A percentile compares a stretch with the other conserved stretches of the same genome.
Evolutionary conservation across 768 basidiomycete species (phyloP).

Genomic region (Termitomyces bulborhizus): DNA sequence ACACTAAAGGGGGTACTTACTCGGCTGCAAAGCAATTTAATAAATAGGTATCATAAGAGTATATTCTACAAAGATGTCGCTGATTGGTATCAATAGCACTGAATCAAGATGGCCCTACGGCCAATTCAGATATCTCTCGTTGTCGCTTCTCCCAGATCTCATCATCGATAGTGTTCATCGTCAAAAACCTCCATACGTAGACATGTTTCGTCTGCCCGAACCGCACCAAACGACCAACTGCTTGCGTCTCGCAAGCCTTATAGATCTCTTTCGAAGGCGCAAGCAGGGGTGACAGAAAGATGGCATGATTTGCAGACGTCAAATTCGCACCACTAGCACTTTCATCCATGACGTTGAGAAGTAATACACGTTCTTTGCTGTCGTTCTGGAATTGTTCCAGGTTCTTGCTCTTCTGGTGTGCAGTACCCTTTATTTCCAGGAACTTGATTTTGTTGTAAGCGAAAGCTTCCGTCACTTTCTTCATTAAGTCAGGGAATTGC

Average conservation of each 20-base stretch:
- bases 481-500: conserved; percentile 93
- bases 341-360: conserved; percentile 92
- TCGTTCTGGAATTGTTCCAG: conserved; percentile 83
- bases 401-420: conserved; percentile 72
- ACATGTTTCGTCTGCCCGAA: conserved; percentile 82
- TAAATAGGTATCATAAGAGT: neutral
- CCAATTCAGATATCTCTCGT: conserved; percentile 16
- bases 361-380: conserved; percentile 69
- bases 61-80: conserved; percentile 1
- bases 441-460: conserved; percentile 63
- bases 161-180: conserved; percentile 83
- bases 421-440: conserved; percentile 77
- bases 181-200: conserved; percentile 77
- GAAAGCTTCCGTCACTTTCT: conserved; percentile 84
- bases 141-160: conserved; percentile 66
- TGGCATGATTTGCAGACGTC: conserved; percentile 89
- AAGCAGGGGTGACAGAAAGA: conserved; percentile 90
- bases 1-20: neutral
- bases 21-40: neutral
- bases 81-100: conserved; percentile 1
- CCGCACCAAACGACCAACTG: conserved; percentile 76
- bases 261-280: conserved; percentile 80
- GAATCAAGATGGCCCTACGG: conserved; percentile 7
- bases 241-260: conserved; percentile 76
- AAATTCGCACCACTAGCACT: conserved; percentile 92